Conservation (phyloP, 1,139 yeast species). For the Suhomyces bribrorum region DNA sequence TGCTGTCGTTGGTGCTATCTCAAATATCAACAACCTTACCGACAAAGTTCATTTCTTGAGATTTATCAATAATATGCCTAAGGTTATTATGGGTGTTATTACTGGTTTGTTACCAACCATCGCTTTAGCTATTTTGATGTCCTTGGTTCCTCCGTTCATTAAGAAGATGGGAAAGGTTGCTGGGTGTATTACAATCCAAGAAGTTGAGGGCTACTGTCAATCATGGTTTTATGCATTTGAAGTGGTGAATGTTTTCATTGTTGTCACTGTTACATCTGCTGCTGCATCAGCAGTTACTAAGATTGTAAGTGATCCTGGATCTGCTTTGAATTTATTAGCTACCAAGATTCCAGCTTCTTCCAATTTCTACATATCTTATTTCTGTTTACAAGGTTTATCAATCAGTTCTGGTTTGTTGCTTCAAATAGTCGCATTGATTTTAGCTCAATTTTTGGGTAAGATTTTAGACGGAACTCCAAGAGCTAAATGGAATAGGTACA, state of each 20-base stretch:
- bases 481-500: slow-evolving; percentile 49
- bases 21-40: slow-evolving; percentile 69
- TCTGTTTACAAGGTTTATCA: slow-evolving; percentile 46
- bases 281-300: slow-evolving; percentile 68
- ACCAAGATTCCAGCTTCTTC: slow-evolving; percentile 65
- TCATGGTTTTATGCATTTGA: slow-evolving; percentile 87
- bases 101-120: slow-evolving; percentile 79
- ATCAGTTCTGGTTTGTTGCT: slow-evolving; percentile 40
- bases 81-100: slow-evolving; percentile 57
- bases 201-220: slow-evolving; percentile 80
- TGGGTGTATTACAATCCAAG: slow-evolving; percentile 71
- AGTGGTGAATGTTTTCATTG: slow-evolving; percentile 80
- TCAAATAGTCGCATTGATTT: slow-evolving; percentile 46
- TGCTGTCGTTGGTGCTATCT: slow-evolving; percentile 77
- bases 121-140: slow-evolving; percentile 65
- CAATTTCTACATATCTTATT: slow-evolving; percentile 64
- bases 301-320: slow-evolving; percentile 50
- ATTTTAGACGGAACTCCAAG: slow-evolving; percentile 45
- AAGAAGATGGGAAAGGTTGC: slow-evolving; percentile 63
- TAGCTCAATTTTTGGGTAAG: slow-evolving; percentile 48
- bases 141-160: slow-evolving; percentile 77
- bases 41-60: slow-evolving; percentile 60
- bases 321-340: slow-evolving; percentile 59
- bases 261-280: slow-evolving; percentile 79
- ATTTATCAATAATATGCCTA: slow-evolving; percentile 66